Evolutionary conservation across 768 basidiomycete genomes (phyloP).

Genomic region (Termitomyces sp.): DNA sequence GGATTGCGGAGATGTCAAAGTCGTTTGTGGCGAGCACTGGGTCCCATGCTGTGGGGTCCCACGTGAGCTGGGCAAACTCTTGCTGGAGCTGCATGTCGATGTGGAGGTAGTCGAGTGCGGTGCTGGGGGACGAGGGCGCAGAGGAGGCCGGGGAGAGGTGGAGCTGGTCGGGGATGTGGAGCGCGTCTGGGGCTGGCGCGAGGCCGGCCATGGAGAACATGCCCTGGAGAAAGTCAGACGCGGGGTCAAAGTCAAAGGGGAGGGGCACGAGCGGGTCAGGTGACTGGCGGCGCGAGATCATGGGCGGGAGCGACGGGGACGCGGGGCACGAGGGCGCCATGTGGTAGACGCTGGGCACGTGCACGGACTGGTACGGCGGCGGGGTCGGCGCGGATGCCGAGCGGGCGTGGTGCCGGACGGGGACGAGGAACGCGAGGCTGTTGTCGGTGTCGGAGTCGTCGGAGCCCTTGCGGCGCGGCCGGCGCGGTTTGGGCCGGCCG

Average conservation of each 20-base stretch:
- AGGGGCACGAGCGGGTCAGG: constrained; percentile 37
- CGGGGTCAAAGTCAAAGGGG: constrained; percentile 26
- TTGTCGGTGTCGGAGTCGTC: constrained; percentile 31
- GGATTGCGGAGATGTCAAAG: constrained; percentile 63
- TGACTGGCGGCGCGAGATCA: constrained; percentile 59
- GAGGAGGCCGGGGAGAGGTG: constrained; percentile 31
- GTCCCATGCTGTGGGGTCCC: constrained; percentile 33
- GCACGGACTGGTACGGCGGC: constrained; percentile 62
- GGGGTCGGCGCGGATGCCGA: constrained; percentile 61
- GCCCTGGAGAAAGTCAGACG: constrained; percentile 44
- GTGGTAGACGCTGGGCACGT: constrained; percentile 58
- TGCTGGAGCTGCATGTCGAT: constrained; percentile 35
- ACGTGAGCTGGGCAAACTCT: constrained; percentile 31
- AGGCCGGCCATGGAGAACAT: constrained; percentile 34
- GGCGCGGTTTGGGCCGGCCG: constrained; percentile 28
- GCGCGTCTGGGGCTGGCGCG: constrained; percentile 11
- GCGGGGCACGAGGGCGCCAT: constrained; percentile 55
- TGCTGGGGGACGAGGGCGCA: constrained; percentile 42
- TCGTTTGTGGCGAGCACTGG: constrained; percentile 37
- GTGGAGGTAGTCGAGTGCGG: constrained; percentile 12
- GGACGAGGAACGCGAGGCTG: constrained; percentile 36
- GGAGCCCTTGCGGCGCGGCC: constrained; percentile 8
- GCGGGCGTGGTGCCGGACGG: constrained; percentile 30
- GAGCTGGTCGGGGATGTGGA: neutral
- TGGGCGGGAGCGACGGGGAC: constrained; percentile 51